phyloP scores from a whole-genome alignment of 106 monocot species.

The Iris macrosiphon region DNA sequence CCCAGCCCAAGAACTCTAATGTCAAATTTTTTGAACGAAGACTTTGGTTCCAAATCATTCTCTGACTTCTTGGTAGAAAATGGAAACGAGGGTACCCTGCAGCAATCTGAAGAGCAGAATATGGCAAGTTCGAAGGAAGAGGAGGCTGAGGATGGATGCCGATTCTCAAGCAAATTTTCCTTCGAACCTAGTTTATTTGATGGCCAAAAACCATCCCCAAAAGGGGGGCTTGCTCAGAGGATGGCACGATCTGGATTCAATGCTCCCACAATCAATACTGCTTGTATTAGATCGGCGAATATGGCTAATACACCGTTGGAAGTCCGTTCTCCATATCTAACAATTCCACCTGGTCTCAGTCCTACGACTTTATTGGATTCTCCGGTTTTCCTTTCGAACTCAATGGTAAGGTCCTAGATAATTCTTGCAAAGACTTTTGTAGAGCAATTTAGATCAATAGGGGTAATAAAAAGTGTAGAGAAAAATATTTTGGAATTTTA shows the following conservation, averaged over 20 bases:
- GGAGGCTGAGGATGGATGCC: slow-evolving; percentile 15
- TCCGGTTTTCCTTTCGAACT: slow-evolving; percentile 73
- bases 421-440: no score
- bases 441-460: no score
- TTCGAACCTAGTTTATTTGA: slow-evolving; percentile 8
- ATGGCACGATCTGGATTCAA: slow-evolving; percentile 64
- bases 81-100: slow-evolving; percentile 3
- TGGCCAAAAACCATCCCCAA: slow-evolving; percentile 22
- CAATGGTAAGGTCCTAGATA: slow-evolving; percentile 37
- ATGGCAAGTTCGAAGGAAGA: slow-evolving; percentile 1
- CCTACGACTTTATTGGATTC: slow-evolving; percentile 72
- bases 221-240: slow-evolving; percentile 64
- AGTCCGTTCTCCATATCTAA: slow-evolving; percentile 43
- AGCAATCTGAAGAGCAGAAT: slow-evolving; percentile 13
- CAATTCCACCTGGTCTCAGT: slow-evolving; percentile 69
- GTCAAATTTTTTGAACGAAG: slow-evolving; percentile 36
- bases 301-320: slow-evolving; percentile 27
- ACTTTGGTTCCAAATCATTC: slow-evolving; percentile 32
- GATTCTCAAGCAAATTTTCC: slow-evolving; percentile 9
- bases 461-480: no score
- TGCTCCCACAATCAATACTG: slow-evolving; percentile 56
- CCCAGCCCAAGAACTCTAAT: slow-evolving; percentile 55
- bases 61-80: slow-evolving; percentile 10
- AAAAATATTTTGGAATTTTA: no score
- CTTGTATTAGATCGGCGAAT: slow-evolving; percentile 19